A percentile compares a stretch with the other conserved stretches of the same genome.
These are phyloP conservation scores for Eimeria sp. DNA, from an alignment of 169 alveolate species.

Conservation along the genomic window DNA sequence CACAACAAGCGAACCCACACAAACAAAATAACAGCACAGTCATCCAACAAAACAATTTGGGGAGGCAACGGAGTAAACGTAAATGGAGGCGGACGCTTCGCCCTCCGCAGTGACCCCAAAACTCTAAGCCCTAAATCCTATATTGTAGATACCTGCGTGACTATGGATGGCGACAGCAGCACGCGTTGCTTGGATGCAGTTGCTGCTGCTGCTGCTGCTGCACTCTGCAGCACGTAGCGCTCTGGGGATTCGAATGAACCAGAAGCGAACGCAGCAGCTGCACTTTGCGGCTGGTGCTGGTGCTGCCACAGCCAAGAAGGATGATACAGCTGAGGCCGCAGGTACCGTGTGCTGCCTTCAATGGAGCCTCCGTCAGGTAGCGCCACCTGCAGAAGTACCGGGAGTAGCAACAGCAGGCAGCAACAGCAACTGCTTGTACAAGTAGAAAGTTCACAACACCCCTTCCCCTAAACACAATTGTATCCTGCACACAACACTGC, in stretches of 20 bases:
- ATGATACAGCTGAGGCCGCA: slow-evolving; percentile 57
- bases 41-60: too few relatives aligned
- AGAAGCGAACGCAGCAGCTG: slow-evolving; percentile 69
- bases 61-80: too few relatives aligned
- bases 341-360: slow-evolving; percentile 71
- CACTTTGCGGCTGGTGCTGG: slow-evolving; percentile 36
- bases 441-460: neutral
- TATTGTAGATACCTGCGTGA: slow-evolving; percentile 23
- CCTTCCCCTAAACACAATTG: neutral
- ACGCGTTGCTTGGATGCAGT: slow-evolving; percentile 9
- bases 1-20: too few relatives aligned
- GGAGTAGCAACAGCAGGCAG: slow-evolving; percentile 5
- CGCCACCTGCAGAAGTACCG: slow-evolving; percentile 41
- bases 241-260: slow-evolving; percentile 45
- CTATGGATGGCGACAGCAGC: slow-evolving; percentile 40
- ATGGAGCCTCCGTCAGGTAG: slow-evolving; percentile 76
- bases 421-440: neutral
- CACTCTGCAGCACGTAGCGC: slow-evolving; percentile 68
- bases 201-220: slow-evolving; percentile 62
- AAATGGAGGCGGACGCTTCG: neutral
- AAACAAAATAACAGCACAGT: too few relatives aligned
- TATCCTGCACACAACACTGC: neutral
- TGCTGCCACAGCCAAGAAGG: slow-evolving; percentile 80
- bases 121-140: neutral
- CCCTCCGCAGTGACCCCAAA: neutral